phyloP scores from a whole-genome alignment of 2,329 filamentous ascomycete genomes.

The Alternaria panax region DNA sequence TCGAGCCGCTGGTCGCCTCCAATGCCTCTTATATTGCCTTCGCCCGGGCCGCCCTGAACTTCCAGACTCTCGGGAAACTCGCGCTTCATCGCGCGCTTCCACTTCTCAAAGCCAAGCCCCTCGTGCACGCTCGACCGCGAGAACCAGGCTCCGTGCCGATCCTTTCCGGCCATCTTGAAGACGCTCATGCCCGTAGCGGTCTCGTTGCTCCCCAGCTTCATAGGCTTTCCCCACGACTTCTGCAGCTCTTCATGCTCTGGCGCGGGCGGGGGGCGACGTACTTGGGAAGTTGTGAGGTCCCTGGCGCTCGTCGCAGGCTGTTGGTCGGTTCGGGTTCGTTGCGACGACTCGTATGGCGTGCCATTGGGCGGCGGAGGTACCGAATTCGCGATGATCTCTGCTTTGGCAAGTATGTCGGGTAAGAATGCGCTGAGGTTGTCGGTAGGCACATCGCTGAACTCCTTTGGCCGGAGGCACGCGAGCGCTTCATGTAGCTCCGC shows the following conservation, averaged over 20 bases:
- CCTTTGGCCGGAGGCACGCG: conserved; percentile 52
- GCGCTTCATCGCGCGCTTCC: conserved; percentile 75
- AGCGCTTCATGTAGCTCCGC: conserved; percentile 56
- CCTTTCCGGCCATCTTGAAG: conserved; percentile 79
- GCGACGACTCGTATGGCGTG: conserved; percentile 54
- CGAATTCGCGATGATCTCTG: conserved; percentile 77
- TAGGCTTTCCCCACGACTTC: conserved; percentile 84
- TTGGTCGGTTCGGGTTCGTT: conserved; percentile 66
- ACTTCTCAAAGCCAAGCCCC: conserved; percentile 76
- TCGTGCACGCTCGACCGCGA: conserved; percentile 83
- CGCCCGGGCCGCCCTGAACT: conserved; percentile 72
- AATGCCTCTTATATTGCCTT: conserved; percentile 82
- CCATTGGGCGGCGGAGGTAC: conserved; percentile 67
- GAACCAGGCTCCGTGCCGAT: conserved; percentile 90
- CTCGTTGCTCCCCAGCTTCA: conserved; percentile 74
- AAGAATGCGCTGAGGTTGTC: conserved; percentile 53
- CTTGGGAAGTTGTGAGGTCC: conserved; percentile 62
- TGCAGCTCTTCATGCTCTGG: conserved; percentile 68
- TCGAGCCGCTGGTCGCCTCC: conserved; percentile 80
- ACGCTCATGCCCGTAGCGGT: conserved; percentile 80
- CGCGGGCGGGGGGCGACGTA: conserved; percentile 58
- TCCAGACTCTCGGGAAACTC: conserved; percentile 84
- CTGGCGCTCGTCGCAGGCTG: conserved; percentile 59
- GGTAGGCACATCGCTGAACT: conserved; percentile 56
- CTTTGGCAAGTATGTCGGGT: conserved; percentile 57